Base-by-base conservation (phyloP, 805 yeast genomes). In the Candida sonorensis region DNA sequence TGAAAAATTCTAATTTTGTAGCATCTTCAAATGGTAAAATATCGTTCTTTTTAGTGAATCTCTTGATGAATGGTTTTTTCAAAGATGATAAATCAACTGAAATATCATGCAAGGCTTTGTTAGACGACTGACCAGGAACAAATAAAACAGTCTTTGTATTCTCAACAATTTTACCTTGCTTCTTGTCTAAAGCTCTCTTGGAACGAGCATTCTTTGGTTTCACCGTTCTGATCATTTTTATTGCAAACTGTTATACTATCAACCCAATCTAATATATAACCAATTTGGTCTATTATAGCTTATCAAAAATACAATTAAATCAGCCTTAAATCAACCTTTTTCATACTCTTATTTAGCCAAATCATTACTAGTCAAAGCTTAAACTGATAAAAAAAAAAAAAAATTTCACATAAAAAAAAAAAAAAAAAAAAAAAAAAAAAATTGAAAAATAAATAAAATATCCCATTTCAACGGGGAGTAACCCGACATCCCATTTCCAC, bases 191-290 rank as follows among this genome's bases (percentile, higher is more conserved):
- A 6, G 95, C 97, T 61, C 98, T 77, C 66, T 92, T 92, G 35
- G 96, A 75, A 53, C 97, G 86, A 34, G 95, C 95, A 53, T 81
- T 92, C 64, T 87, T 88, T 23, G 98, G 97, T 46, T 86, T 81
- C 27, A 80, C 65, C 27, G 69, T 56, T 69, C 72, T 61, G 40
- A 60, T 60, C 65, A 60, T 60, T 17, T 25, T 22, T 13, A 19
- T 10, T 15, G n/a, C n/a, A n/a, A n/a, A n/a, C n/a, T 20, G 15
- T 4, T 27, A 17, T 19, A 10, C 5, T n/a, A n/a, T n/a, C n/a
- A n/a, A n/a, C n/a, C n/a, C n/a, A n/a, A n/a, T n/a, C n/a, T n/a
- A n/a, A n/a, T n/a, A n/a, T n/a, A n/a, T n/a, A n/a, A n/a, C n/a
- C n/a, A n/a, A n/a, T n/a, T n/a, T n/a, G n/a, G n/a, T n/a, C n/a